phyloP scores from a whole-genome alignment of 495 filamentous ascomycete genomes.

The Daldinia loculata region DNA sequence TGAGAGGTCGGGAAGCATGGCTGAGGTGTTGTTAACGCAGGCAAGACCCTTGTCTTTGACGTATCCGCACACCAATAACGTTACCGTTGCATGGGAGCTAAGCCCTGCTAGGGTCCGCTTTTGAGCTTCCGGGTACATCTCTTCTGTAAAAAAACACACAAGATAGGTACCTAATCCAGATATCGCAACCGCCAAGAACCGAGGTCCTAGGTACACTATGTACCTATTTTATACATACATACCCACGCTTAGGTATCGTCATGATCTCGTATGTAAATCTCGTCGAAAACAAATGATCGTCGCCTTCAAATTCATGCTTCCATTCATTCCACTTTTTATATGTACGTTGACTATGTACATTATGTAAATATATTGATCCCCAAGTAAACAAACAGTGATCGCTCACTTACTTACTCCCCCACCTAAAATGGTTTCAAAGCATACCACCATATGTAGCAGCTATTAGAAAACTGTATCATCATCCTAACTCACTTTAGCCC shows the following conservation, averaged over 20 bases:
- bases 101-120: constrained; percentile 23
- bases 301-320: not conserved
- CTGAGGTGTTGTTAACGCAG: not conserved
- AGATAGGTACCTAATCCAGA: not conserved
- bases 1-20: not conserved
- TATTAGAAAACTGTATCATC: not conserved
- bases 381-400: not conserved
- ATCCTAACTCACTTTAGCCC: not conserved
- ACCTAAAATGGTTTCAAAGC: too few relatives aligned
- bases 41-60: not conserved
- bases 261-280: not conserved
- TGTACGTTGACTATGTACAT: not conserved
- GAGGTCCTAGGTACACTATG: not conserved
- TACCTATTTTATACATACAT: too few relatives aligned
- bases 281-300: not conserved
- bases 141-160: not conserved
- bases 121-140: not conserved
- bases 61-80: constrained; percentile 8
- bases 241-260: not conserved
- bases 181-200: not conserved
- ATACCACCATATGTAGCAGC: not conserved
- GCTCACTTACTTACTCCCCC: too few relatives aligned
- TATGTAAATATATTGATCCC: not conserved
- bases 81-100: constrained; percentile 21
- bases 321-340: not conserved